A percentile compares a stretch with the other conserved stretches of the same genome.
Conservation (phyloP, 2,329 filamentous ascomycete species). For the Furcasterigmium sp. region DNA sequence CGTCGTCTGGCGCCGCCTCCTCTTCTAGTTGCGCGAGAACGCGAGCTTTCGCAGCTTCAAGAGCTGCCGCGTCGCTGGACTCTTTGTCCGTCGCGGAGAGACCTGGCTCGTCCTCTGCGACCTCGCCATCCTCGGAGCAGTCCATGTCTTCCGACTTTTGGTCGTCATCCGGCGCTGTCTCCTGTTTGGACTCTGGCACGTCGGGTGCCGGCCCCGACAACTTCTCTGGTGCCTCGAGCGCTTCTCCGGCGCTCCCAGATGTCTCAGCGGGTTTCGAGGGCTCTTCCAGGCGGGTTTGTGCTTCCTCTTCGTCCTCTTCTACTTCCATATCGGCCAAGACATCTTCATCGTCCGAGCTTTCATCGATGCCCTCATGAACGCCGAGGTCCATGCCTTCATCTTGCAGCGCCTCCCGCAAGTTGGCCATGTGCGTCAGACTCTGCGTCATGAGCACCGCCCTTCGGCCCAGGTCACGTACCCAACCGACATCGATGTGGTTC, state of each 20-base stretch:
- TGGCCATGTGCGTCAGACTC: constrained; percentile 48
- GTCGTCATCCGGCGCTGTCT: constrained; percentile 14
- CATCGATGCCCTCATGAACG: constrained; percentile 40
- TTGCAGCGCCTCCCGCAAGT: constrained; percentile 35
- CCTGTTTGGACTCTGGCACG: constrained; percentile 8
- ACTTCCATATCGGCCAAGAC: constrained; percentile 25
- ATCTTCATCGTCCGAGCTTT: constrained; percentile 32
- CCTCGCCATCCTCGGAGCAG: constrained; percentile 32
- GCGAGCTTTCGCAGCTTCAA: constrained; percentile 42
- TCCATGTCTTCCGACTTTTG: constrained; percentile 35
- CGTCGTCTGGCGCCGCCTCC: constrained; percentile 1
- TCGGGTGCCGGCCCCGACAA: constrained; percentile 7
- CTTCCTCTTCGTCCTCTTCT: constrained; percentile 16
- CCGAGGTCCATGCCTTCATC: constrained; percentile 32
- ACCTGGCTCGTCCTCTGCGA: constrained; percentile 11
- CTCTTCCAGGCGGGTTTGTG: constrained; percentile 5
- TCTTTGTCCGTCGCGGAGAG: constrained; percentile 16
- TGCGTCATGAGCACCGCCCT: constrained; percentile 60
- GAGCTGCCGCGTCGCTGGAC: constrained; percentile 17
- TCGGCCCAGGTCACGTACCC: constrained; percentile 74
- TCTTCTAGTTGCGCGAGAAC: constrained; percentile 38
- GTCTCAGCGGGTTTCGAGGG: not conserved
- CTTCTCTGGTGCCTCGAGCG: constrained; percentile 6
- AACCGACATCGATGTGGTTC: constrained; percentile 68
- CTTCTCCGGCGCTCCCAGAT: not conserved